Evolutionary conservation across 2,329 filamentous ascomycete species (phyloP), one percentile per base, ranked within the genome.

Genomic region (Fusarium virguliforme): DNA sequence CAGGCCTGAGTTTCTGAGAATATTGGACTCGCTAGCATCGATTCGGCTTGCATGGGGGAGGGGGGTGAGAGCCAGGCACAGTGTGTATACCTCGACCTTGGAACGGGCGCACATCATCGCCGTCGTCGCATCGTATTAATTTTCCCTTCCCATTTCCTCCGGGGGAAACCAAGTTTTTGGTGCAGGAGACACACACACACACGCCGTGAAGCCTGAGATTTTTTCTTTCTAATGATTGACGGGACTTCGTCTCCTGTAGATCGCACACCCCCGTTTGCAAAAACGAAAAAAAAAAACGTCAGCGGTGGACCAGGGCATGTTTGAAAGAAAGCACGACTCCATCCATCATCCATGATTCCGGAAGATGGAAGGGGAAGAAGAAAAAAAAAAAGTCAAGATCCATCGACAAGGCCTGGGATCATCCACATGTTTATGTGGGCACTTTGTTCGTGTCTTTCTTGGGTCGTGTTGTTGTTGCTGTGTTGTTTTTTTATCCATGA

Each of bases 1-100:
- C 68, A 68, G 60, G 68, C 28, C 38, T 71, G 68, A 72, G 60
- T 62, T 69, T 69, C 43, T 61, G 43, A 40, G 60, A 55, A 59
- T 24, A 50, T 59, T 59, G 41, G 56, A 43, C 24, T 59, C 40
- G 24, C 56, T 48, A 46, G 55, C 55, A 58, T 58, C 46, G 53
- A 65, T 65, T 53, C 60, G 53, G 43, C 30, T 18, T 69, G 48
- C 32, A 65, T 65, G 60, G 53, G 30, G 30, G 32, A 26, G 8
- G 34, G 26, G 37, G 26, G 38, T 48, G 55, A 58, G 24, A 15
- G 6, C 37, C 34, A 24, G 28, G 28, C 6, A 34, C 41, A 62
- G 51, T 41, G 28, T 18, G 18, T 18, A 18, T 18, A 18, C 18
- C 18, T 18, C 34, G 63, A 46, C 57, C 55, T 26, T 46, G 46